Evolutionary conservation across 2,329 filamentous ascomycete genomes (phyloP).

Genomic region (Ophiocordyceps robertsii): DNA sequence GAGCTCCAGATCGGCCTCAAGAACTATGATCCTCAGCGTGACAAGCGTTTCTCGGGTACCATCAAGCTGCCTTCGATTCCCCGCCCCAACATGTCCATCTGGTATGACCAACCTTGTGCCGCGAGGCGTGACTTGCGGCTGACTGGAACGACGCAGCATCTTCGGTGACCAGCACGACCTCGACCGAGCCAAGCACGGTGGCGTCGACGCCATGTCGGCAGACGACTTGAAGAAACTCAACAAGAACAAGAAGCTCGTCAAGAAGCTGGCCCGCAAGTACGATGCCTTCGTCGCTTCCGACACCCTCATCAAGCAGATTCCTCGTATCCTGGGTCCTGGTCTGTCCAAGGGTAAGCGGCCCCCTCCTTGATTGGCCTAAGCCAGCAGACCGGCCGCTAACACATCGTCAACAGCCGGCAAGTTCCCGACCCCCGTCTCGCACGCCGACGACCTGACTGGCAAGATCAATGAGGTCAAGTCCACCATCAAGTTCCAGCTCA

Average conservation of each 20-base stretch:
- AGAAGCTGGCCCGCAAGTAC: constrained; percentile 99
- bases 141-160: constrained; percentile 24
- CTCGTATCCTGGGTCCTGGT: constrained; percentile 97
- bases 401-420: constrained; percentile 64
- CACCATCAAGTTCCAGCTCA: constrained; percentile 99
- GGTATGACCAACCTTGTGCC: constrained; percentile 19
- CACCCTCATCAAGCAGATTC: constrained; percentile 97
- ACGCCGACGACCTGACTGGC: constrained; percentile 81
- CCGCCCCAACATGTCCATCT: constrained; percentile 82
- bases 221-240: constrained; percentile 99
- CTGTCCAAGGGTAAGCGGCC: constrained; percentile 72
- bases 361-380: constrained; percentile 4
- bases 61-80: constrained; percentile 88
- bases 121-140: not conserved
- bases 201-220: constrained; percentile 93
- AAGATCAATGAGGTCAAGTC: constrained; percentile 99
- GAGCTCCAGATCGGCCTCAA: constrained; percentile 88
- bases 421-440: constrained; percentile 97
- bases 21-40: constrained; percentile 99
- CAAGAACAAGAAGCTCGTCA: constrained; percentile 99
- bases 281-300: constrained; percentile 98
- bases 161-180: constrained; percentile 84
- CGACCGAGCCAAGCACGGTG: constrained; percentile 98
- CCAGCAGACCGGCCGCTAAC: constrained; percentile 11
- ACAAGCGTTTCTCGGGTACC: constrained; percentile 99